Conservation (phyloP, 495 filamentous ascomycete species). For the Hypoxylon intermedium region DNA sequence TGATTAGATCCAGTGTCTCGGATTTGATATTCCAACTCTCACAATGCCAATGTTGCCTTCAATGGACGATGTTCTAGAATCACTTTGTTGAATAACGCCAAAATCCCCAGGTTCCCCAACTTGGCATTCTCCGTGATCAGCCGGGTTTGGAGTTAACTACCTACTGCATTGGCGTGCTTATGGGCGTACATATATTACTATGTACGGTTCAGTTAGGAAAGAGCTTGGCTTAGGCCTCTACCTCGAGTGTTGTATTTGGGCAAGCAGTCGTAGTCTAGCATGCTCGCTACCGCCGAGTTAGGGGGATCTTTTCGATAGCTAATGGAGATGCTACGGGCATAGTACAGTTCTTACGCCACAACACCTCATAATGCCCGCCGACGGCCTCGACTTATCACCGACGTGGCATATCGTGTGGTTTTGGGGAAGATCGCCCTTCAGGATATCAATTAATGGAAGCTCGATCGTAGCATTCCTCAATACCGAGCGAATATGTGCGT, state of each 20-base stretch:
- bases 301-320: background rate
- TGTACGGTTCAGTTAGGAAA: constrained; percentile 22
- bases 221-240: constrained; percentile 1
- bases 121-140: constrained; percentile 9
- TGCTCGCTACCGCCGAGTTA: background rate
- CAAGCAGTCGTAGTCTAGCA: background rate
- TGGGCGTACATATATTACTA: constrained; percentile 25
- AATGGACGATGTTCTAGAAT: constrained; percentile 1
- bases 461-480: constrained; percentile 25
- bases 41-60: background rate
- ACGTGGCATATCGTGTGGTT: no score
- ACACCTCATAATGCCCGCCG: background rate
- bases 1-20: background rate
- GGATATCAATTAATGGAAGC: constrained; percentile 12
- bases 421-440: constrained; percentile 8
- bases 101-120: constrained; percentile 1
- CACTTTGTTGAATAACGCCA: constrained; percentile 12
- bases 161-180: constrained; percentile 16
- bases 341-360: background rate
- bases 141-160: constrained; percentile 22
- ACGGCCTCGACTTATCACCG: constrained; percentile 6
- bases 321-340: background rate
- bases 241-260: constrained; percentile 15
- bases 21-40: background rate
- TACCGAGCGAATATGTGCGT: background rate